phyloP scores from a whole-genome alignment of 257 asterid species.

The Solanum habrochaites region DNA sequence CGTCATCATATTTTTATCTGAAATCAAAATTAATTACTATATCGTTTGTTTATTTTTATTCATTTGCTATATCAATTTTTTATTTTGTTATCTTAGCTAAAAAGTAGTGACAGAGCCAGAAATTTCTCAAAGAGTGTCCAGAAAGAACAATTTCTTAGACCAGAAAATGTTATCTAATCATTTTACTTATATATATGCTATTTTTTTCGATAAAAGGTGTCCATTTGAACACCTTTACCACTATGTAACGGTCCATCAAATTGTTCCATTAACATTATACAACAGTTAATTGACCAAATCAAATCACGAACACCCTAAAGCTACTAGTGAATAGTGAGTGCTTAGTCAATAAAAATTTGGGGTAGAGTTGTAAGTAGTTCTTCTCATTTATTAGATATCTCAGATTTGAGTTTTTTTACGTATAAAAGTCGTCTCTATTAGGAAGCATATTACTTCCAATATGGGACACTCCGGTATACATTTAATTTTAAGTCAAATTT shows the following conservation, averaged over 20 bases:
- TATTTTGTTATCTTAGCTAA: neutral
- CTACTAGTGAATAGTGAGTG: neutral
- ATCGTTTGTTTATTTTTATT: neutral
- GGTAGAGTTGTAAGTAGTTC: too few relatives aligned
- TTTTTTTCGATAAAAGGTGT: too few relatives aligned
- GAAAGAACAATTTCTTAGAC: too few relatives aligned
- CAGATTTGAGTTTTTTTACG: too few relatives aligned
- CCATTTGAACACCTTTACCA: too few relatives aligned
- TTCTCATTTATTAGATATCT: too few relatives aligned
- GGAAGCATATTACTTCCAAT: neutral
- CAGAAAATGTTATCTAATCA: too few relatives aligned
- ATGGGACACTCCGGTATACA: neutral
- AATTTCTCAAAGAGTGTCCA: too few relatives aligned
- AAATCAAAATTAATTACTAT: neutral
- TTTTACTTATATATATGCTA: too few relatives aligned
- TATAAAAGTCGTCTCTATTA: neutral
- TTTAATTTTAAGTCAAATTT: too few relatives aligned
- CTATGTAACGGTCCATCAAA: neutral
- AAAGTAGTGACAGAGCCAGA: fast-evolving
- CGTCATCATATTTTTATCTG: too few relatives aligned
- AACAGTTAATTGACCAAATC: too few relatives aligned
- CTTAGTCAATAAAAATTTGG: neutral
- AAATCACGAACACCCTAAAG: neutral
- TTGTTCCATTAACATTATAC: neutral
- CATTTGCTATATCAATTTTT: neutral